A percentile compares a stretch with the other conserved stretches of the same genome.
phyloP scores from a whole-genome alignment of 495 filamentous ascomycete genomes.

The Aspergillus sparsus region DNA sequence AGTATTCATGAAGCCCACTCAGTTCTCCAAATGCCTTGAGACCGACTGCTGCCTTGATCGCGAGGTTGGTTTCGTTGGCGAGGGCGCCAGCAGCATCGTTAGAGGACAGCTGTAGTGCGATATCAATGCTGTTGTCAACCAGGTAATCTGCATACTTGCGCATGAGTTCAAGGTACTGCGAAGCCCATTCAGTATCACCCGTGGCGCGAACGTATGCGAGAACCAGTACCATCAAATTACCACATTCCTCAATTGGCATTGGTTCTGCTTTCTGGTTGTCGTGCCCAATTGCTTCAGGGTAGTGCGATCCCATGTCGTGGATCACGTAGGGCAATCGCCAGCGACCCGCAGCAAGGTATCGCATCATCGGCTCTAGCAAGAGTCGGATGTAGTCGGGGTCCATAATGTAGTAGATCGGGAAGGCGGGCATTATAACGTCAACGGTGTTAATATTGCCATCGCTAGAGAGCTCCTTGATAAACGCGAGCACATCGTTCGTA shows the following conservation, averaged over 20 bases:
- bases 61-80: slow-evolving; percentile 57
- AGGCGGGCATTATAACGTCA: slow-evolving; percentile 53
- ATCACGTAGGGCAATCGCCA: slow-evolving; percentile 46
- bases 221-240: slow-evolving; percentile 47
- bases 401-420: slow-evolving; percentile 52
- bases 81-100: slow-evolving; percentile 55
- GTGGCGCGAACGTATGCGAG: slow-evolving; percentile 47
- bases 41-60: slow-evolving; percentile 58
- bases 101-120: slow-evolving; percentile 53
- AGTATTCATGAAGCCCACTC: slow-evolving; percentile 41
- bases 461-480: slow-evolving; percentile 55
- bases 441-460: slow-evolving; percentile 57
- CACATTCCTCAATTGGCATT: slow-evolving; percentile 53
- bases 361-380: slow-evolving; percentile 51
- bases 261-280: slow-evolving; percentile 45
- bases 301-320: slow-evolving; percentile 49
- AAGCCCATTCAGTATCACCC: slow-evolving; percentile 39
- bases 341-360: slow-evolving; percentile 47
- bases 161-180: slow-evolving; percentile 38
- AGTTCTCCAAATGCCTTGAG: slow-evolving; percentile 52
- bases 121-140: slow-evolving; percentile 49
- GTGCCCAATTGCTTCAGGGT: slow-evolving; percentile 53
- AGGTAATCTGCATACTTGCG: slow-evolving; percentile 54
- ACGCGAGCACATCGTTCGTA: slow-evolving; percentile 46
- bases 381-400: slow-evolving; percentile 52